phyloP scores from a whole-genome alignment of 352 stramenopile genomes.

The Globisporangium emineosum region DNA sequence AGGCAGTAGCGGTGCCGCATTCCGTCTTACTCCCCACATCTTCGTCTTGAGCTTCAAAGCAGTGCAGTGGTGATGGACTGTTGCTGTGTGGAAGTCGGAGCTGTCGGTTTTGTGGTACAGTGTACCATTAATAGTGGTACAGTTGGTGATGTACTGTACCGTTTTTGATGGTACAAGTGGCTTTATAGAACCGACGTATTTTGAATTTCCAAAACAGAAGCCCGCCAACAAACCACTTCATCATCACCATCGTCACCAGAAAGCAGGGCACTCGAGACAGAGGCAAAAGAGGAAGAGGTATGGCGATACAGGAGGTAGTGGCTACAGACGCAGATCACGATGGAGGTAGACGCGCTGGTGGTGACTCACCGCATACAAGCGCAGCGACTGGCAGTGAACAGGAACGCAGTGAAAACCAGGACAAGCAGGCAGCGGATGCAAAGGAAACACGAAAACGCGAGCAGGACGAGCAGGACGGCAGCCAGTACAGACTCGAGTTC shows the following conservation, averaged over 20 bases:
- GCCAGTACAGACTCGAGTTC: conserved; percentile 30
- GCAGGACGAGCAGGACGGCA: background rate
- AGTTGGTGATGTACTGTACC: background rate
- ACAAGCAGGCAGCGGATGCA: background rate
- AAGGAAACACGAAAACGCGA: background rate
- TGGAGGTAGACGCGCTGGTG: background rate
- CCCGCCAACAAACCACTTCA: background rate
- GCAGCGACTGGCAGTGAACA: background rate
- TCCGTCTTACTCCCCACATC: conserved; percentile 7
- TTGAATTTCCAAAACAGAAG: conserved; percentile 10
- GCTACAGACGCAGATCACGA: background rate
- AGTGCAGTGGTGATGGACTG: background rate
- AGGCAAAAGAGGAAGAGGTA: background rate
- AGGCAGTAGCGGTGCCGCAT: background rate
- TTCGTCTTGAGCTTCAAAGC: background rate
- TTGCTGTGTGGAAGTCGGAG: background rate
- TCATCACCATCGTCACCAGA: background rate
- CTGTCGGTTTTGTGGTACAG: background rate
- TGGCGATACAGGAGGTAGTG: background rate
- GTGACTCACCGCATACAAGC: background rate
- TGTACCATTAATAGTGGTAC: background rate
- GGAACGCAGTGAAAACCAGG: background rate
- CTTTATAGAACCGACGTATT: conserved; percentile 3
- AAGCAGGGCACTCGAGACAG: background rate
- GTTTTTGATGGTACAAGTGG: background rate